Conservation (phyloP, 257 asterid genomes). For the Leonotis leonurus region DNA sequence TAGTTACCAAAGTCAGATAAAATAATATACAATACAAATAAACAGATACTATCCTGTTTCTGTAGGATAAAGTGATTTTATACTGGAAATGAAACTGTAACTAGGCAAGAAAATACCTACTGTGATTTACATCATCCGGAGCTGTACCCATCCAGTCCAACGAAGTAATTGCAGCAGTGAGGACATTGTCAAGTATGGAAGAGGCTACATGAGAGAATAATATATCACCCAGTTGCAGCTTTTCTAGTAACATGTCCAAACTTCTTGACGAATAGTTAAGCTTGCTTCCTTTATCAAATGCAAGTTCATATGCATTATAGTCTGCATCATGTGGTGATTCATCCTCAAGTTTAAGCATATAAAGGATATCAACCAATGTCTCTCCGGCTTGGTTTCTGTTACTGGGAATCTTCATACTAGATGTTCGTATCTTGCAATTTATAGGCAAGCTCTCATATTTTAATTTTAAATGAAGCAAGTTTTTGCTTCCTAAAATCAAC, state of each 20-base stretch:
- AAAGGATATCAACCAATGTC: slow-evolving; percentile 53
- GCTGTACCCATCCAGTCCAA: slow-evolving; percentile 94
- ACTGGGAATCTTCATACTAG: slow-evolving; percentile 19
- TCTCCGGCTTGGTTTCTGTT: slow-evolving; percentile 41
- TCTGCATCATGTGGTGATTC: slow-evolving; percentile 37
- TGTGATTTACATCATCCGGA: slow-evolving; percentile 63
- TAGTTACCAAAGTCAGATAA: slow-evolving; percentile 12
- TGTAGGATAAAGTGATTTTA: neutral
- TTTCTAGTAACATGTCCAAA: slow-evolving; percentile 49
- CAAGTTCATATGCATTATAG: slow-evolving; percentile 51
- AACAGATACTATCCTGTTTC: too few species aligned
- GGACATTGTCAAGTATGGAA: slow-evolving; percentile 29
- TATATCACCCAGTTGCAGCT: slow-evolving; percentile 63
- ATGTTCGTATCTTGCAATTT: slow-evolving; percentile 40
- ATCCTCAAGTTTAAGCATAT: slow-evolving; percentile 52
- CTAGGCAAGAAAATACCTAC: slow-evolving; percentile 49
- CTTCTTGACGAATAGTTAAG: slow-evolving; percentile 28
- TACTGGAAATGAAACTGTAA: slow-evolving; percentile 10
- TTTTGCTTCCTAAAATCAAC: slow-evolving; percentile 62
- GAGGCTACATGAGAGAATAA: slow-evolving; percentile 30
- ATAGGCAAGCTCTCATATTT: slow-evolving; percentile 33
- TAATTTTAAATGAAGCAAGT: slow-evolving; percentile 62
- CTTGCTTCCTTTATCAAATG: slow-evolving; percentile 36
- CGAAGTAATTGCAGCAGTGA: slow-evolving; percentile 41
- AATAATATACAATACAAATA: neutral